These are phyloP conservation scores for Coix lacrymajobi DNA, from an alignment of 176 grass and related monocot species.

Conservation along the genomic window DNA sequence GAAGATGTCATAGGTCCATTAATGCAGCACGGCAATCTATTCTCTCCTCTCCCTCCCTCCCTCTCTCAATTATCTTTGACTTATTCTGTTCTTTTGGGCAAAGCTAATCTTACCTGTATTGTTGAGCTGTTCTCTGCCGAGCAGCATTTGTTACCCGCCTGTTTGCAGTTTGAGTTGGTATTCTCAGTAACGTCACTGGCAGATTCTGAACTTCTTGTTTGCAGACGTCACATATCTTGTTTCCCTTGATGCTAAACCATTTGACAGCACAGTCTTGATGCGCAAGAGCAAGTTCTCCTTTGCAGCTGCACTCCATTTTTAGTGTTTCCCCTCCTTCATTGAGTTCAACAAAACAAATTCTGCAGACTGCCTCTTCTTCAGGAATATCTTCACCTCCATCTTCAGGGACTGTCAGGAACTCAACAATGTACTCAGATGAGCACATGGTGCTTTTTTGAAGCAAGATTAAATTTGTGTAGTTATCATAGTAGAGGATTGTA, in stretches of 20 bases:
- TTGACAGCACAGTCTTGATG: constrained; percentile 98
- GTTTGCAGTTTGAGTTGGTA: constrained; percentile 66
- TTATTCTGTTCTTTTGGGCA: background rate
- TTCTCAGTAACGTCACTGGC: constrained; percentile 87
- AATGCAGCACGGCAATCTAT: background rate
- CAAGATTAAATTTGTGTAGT: background rate
- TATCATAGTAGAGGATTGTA: background rate
- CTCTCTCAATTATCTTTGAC: background rate
- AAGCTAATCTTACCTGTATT: constrained; percentile 52
- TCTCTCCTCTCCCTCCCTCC: background rate
- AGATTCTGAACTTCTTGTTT: constrained; percentile 89
- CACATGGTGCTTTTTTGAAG: constrained; percentile 15
- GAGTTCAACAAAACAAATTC: constrained; percentile 93
- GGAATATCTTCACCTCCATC: constrained; percentile 93
- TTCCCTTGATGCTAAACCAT: constrained; percentile 99
- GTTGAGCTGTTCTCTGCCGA: constrained; percentile 57
- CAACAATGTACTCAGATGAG: constrained; percentile 19
- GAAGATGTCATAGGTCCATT: background rate
- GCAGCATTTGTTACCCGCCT: constrained; percentile 51
- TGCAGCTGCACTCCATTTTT: constrained; percentile 99
- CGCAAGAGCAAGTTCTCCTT: constrained; percentile 95
- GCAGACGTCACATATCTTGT: constrained; percentile 96
- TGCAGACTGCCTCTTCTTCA: constrained; percentile 97
- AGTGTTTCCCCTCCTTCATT: constrained; percentile 96
- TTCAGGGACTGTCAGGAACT: constrained; percentile 35